Base-by-base conservation (phyloP, 768 basidiomycete genomes). In the Mrakia gelida region DNA sequence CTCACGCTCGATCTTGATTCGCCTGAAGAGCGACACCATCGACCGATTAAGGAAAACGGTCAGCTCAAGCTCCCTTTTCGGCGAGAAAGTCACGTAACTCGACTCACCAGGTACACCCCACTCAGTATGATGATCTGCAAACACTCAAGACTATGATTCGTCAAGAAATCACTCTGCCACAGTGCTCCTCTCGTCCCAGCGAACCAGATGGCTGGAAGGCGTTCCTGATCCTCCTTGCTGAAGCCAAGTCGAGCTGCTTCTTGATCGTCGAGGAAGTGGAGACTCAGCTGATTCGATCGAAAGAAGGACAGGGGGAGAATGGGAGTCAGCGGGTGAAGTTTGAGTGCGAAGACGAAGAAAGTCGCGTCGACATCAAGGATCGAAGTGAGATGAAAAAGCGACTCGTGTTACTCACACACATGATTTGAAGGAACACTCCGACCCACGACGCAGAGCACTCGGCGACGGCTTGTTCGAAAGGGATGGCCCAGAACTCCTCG, bases 151-250 rank as follows among this genome's bases (percentile, higher is more conserved):
- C 82, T 81, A 76, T 83, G 84, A 6, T 79, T 76, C 0, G 83
- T 83, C 41, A 84, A 75, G 52, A 85, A 84, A 72, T 85, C 85
- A 32, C 82, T 80, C 59, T 81, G 82, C 83, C 83, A 85, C 71
- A 85, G 75, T 3, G 81, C 80, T 28, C 73, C 78, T 70, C 78
- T 16, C 3, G 65, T 34, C 5, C 45, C 78, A 3, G 81, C 81
- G 76, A 81, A 84, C 82, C 82, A 85, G 2, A 81, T 80, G 62
- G 83, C 82, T 3, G 84, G 83, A 32, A 84, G 77, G 7, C 79
- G 78, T 52, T 80, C 79, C 7, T 80, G 80, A 62, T 85, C 84
- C 23, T 84, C 81, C 11, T 71, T 54, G 1, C 83, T 82, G 80
- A 85, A 84, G 65, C 77, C 77, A 3, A 83, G 80, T 71, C 80